Conservation (phyloP, 2,329 filamentous ascomycete genomes). For the Apiospora rasikravindrae region DNA sequence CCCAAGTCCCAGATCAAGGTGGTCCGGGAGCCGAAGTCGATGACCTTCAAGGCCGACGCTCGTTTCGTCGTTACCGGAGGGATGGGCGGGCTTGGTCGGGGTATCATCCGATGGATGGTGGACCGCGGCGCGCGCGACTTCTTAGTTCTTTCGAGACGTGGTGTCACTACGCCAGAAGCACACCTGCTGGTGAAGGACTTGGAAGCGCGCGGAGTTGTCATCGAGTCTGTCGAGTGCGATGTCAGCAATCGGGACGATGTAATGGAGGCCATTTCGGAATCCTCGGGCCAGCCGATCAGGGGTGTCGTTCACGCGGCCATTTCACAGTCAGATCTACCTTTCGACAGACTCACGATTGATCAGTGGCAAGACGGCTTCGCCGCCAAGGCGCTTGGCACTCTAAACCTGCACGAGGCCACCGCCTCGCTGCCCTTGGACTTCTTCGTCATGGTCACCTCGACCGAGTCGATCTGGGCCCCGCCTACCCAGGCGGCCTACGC, state of each 20-base stretch:
- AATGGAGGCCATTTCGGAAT: conserved; percentile 29
- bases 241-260: conserved; percentile 38
- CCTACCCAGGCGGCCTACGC: conserved; percentile 34
- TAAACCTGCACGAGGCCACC: conserved; percentile 18
- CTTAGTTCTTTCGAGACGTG: conserved; percentile 38
- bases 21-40: neutral
- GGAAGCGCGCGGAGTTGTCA: conserved; percentile 28
- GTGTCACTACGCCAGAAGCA: conserved; percentile 25
- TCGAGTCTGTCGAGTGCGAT: conserved; percentile 36
- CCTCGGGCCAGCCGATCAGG: neutral
- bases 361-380: conserved; percentile 2
- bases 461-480: conserved; percentile 23
- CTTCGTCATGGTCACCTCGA: conserved; percentile 32
- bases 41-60: conserved; percentile 27
- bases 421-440: conserved; percentile 32
- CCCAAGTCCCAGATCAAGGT: neutral
- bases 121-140: conserved; percentile 38
- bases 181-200: conserved; percentile 32
- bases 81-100: conserved; percentile 41
- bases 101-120: conserved; percentile 37
- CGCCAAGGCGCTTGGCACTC: conserved; percentile 7
- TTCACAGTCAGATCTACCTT: neutral
- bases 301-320: conserved; percentile 21
- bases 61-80: conserved; percentile 42
- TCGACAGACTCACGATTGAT: neutral